Evolutionary conservation across 1,284 basidiomycete genomes (phyloP).

Genomic region (Laetiporus sulphureus): DNA sequence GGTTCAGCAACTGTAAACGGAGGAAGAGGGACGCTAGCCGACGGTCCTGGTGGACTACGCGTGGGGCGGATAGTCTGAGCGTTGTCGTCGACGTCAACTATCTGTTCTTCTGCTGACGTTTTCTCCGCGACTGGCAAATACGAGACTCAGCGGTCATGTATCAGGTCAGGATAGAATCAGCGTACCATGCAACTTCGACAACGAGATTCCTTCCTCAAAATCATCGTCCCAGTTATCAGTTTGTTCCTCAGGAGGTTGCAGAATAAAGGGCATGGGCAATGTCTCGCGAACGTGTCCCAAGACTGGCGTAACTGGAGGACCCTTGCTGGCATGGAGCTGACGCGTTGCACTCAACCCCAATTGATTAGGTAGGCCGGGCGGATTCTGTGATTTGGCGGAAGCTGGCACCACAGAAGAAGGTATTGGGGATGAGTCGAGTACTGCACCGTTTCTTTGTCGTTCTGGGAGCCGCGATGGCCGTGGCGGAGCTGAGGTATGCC

Average conservation of each 20-base stretch:
- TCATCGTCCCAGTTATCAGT: constrained; percentile 98
- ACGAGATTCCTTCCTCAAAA: constrained; percentile 90
- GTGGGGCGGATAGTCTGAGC: constrained; percentile 71
- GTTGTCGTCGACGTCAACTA: constrained; percentile 63
- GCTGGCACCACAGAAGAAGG: constrained; percentile 19
- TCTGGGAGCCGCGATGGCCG: constrained; percentile 56
- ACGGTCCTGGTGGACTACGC: constrained; percentile 52
- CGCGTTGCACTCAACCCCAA: too few species aligned
- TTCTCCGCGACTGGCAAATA: constrained; percentile 53
- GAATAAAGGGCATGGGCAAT: constrained; percentile 30
- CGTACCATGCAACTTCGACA: constrained; percentile 75
- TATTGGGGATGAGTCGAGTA: constrained; percentile 16
- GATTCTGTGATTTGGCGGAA: constrained; percentile 28
- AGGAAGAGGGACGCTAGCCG: constrained; percentile 34
- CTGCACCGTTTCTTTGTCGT: constrained; percentile 29
- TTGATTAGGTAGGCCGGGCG: constrained; percentile 18
- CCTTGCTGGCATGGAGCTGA: constrained; percentile 15
- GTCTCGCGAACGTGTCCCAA: constrained; percentile 25
- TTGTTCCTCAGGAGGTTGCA: constrained; percentile 72
- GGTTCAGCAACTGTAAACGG: constrained; percentile 54
- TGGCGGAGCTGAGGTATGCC: constrained; percentile 21
- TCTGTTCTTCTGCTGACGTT: constrained; percentile 37
- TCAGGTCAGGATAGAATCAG: constrained; percentile 7
- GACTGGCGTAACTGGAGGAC: constrained; percentile 10
- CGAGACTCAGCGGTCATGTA: constrained; percentile 1